These are phyloP conservation scores for Bertia moriformis DNA, from an alignment of 2,329 filamentous ascomycete genomes.

Conservation along the genomic window DNA sequence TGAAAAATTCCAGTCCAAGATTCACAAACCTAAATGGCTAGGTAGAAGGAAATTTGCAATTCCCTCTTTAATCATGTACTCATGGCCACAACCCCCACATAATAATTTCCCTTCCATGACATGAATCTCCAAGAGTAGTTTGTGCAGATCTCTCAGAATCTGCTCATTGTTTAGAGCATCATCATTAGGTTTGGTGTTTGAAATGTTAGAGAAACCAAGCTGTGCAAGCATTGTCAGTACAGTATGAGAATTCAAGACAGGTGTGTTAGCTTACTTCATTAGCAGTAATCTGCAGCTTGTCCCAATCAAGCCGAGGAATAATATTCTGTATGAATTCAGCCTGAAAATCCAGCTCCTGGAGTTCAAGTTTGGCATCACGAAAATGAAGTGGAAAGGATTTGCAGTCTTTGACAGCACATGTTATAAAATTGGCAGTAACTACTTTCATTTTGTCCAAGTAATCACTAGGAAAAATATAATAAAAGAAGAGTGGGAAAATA, in stretches of 20 bases:
- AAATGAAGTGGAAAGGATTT: neutral
- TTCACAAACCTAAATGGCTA: slow-evolving; percentile 27
- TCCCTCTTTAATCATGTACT: neutral
- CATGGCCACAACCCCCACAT: neutral
- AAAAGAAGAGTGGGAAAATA: no score
- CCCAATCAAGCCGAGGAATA: neutral
- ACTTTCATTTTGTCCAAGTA: no score
- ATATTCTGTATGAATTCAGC: neutral
- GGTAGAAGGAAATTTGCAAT: slow-evolving; percentile 39
- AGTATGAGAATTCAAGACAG: no score
- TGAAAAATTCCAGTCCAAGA: no score
- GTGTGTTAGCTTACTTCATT: neutral
- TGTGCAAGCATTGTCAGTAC: neutral
- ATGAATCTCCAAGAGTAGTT: neutral
- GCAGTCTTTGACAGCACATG: neutral
- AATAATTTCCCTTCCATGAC: neutral
- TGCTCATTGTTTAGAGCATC: neutral
- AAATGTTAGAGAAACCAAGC: neutral
- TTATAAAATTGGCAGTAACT: neutral
- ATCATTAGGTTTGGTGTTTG: neutral
- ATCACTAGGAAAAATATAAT: no score
- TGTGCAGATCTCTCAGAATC: neutral
- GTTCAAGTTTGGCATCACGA: neutral
- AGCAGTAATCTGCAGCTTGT: neutral
- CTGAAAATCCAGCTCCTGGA: neutral